A percentile compares a stretch with the other conserved stretches of the same genome.
These are phyloP conservation scores for Trametes sp. DNA, from an alignment of 1,284 basidiomycete species.

Conservation along the genomic window DNA sequence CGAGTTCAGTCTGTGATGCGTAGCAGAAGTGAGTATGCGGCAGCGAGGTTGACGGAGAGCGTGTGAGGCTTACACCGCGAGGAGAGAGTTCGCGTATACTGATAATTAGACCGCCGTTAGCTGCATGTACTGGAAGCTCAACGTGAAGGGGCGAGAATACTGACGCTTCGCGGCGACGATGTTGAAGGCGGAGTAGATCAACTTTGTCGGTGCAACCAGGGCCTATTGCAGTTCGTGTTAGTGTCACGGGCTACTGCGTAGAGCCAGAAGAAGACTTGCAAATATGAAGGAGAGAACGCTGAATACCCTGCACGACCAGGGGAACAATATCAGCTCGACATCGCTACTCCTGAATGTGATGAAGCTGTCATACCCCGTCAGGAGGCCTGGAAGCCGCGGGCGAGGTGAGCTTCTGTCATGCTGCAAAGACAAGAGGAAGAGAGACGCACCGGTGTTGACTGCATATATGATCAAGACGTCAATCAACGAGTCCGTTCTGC, in stretches of 20 bases:
- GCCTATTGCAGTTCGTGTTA: not conserved
- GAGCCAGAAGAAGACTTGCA: not conserved
- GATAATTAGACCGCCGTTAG: not conserved
- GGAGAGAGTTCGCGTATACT: slow-evolving; percentile 25
- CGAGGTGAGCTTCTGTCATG: too few relatives aligned
- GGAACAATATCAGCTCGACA: not conserved
- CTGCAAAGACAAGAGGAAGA: not conserved
- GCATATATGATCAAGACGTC: slow-evolving; percentile 23
- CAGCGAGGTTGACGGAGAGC: too few relatives aligned
- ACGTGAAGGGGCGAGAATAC: not conserved
- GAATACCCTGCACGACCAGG: not conserved
- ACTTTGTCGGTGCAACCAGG: not conserved
- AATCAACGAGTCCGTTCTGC: slow-evolving; percentile 25
- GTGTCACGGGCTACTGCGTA: too few relatives aligned
- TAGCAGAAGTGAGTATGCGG: not conserved
- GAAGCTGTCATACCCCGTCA: not conserved
- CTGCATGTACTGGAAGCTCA: not conserved
- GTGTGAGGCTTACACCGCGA: slow-evolving; percentile 19
- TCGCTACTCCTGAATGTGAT: not conserved
- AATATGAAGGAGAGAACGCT: slow-evolving; percentile 9
- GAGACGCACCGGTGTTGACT: slow-evolving; percentile 23
- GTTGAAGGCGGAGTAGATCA: slow-evolving; percentile 12
- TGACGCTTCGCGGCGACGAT: slow-evolving; percentile 7
- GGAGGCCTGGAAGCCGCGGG: not conserved
- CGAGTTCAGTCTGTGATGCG: slow-evolving; percentile 6